Conservation (phyloP, 2,329 filamentous ascomycete genomes). For the Davidsoniella neocaledoniae region DNA sequence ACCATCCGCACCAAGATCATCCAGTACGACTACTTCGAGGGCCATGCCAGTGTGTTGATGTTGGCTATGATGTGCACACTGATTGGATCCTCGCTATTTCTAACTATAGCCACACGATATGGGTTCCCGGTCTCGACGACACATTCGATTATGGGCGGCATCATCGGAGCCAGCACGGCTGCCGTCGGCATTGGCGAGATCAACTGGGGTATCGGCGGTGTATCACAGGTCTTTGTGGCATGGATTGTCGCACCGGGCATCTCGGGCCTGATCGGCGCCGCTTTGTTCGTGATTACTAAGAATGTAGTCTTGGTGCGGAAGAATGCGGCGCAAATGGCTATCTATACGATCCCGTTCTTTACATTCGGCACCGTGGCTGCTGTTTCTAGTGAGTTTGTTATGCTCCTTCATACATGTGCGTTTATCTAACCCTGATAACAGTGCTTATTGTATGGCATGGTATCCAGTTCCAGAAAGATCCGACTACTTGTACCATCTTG, state of each 20-base stretch:
- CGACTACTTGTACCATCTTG: slow-evolving; percentile 14
- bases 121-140: slow-evolving; percentile 39
- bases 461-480: slow-evolving; percentile 15
- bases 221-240: slow-evolving; percentile 23
- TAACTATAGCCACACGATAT: slow-evolving; percentile 33
- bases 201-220: slow-evolving; percentile 23
- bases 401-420: background rate
- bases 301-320: slow-evolving; percentile 18
- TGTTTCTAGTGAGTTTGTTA: slow-evolving; percentile 18
- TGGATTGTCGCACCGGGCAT: slow-evolving; percentile 23
- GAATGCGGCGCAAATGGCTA: slow-evolving; percentile 16
- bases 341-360: slow-evolving; percentile 23
- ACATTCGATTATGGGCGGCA: slow-evolving; percentile 30
- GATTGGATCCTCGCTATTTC: slow-evolving; percentile 32
- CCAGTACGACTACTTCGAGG: slow-evolving; percentile 25
- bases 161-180: slow-evolving; percentile 22
- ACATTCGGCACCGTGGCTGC: slow-evolving; percentile 23
- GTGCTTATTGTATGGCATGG: slow-evolving; percentile 37
- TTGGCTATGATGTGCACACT: slow-evolving; percentile 38
- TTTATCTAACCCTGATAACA: slow-evolving; percentile 2
- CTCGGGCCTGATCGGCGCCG: slow-evolving; percentile 19
- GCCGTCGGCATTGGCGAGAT: slow-evolving; percentile 22
- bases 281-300: slow-evolving; percentile 22
- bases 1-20: slow-evolving; percentile 32
- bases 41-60: slow-evolving; percentile 30